Base-by-base conservation (phyloP, 768 basidiomycete species). In the Dioszegia hungarica region DNA sequence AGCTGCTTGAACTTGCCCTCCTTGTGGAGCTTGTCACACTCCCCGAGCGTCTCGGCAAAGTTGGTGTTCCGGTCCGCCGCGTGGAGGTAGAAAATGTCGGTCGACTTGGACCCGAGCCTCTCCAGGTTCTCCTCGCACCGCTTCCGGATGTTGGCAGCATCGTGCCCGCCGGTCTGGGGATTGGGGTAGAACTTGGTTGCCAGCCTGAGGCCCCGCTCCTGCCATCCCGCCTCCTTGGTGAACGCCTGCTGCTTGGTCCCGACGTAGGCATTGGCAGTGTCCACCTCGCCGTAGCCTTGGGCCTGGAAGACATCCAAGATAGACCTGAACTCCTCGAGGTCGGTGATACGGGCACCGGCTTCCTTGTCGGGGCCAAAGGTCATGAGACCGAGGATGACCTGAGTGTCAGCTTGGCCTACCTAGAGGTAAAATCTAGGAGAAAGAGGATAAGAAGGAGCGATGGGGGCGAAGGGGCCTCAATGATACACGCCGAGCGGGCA, bases 161-260 rank as follows among this genome's bases (percentile, higher is more conserved):
- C 59, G 43, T 70, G 68, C 24, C 50, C 37, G 43, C 63, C 55
- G 34, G 77, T 77, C 10, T 59, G 50, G 40, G 41, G n/a, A 40
- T 59, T 67, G 0, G 84, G 83, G 57, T 79, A 80, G 17, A 83
- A 33, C 68, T 86, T 86, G 0, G 84, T 86, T 39, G 84, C 83
- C 39, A 86, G 74, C 54, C 79, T 79, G 24, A 85, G 66, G 0
- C 82, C 83, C 33, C 82, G 79, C 40, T 74, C 72, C 56, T 81
- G 75, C 77, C 81, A 81, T 57, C 72, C 73, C n/a, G 66, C 66
- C 12, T 70, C 52, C 15, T 48, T 29, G 20, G 64, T 63, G 56
- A 57, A 62, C 1, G 46, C 66, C 61, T 66, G 67, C 57, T 61
- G 66, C 48, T 66, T 54, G 27, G 75, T 52, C 81, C 77, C 72